Evolutionary conservation across 129 eudicot species (phyloP).

Genomic region (Tagetes erecta): DNA sequence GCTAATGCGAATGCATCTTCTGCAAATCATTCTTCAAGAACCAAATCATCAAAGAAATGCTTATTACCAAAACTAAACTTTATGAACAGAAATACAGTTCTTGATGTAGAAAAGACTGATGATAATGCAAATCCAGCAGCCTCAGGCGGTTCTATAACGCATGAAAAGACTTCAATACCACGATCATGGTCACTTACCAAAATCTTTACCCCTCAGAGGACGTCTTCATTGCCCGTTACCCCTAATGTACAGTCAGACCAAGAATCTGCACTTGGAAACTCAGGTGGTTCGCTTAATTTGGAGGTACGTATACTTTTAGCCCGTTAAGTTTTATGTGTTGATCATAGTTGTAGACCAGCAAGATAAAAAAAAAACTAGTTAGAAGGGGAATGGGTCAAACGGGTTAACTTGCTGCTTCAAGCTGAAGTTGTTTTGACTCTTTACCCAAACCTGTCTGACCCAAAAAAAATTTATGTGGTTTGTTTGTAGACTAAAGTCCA

Average conservation of each 20-base stretch:
- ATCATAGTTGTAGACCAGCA: neutral
- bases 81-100: slow-evolving; percentile 39
- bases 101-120: slow-evolving; percentile 52
- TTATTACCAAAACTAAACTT: slow-evolving; percentile 51
- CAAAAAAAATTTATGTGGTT: neutral
- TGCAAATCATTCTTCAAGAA: slow-evolving; percentile 49
- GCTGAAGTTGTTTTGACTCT: neutral
- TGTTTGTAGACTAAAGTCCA: slow-evolving; percentile 52
- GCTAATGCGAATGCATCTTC: slow-evolving; percentile 36
- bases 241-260: slow-evolving; percentile 55
- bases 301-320: slow-evolving; percentile 30
- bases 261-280: slow-evolving; percentile 47
- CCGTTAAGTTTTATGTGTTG: slow-evolving; percentile 9
- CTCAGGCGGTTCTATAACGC: slow-evolving; percentile 25
- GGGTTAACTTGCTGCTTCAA: neutral
- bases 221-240: slow-evolving; percentile 74
- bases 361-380: too few species aligned
- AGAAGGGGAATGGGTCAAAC: neutral
- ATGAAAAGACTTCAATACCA: slow-evolving; percentile 59
- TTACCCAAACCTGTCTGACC: neutral
- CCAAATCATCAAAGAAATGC: slow-evolving; percentile 49
- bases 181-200: slow-evolving; percentile 80
- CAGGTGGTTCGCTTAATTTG: slow-evolving; percentile 35
- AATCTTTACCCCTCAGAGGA: slow-evolving; percentile 77
- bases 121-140: slow-evolving; percentile 31